These are phyloP conservation scores for Yamadazyma sp. DNA, from an alignment of 1,139 yeast genomes.

Conservation along the genomic window DNA sequence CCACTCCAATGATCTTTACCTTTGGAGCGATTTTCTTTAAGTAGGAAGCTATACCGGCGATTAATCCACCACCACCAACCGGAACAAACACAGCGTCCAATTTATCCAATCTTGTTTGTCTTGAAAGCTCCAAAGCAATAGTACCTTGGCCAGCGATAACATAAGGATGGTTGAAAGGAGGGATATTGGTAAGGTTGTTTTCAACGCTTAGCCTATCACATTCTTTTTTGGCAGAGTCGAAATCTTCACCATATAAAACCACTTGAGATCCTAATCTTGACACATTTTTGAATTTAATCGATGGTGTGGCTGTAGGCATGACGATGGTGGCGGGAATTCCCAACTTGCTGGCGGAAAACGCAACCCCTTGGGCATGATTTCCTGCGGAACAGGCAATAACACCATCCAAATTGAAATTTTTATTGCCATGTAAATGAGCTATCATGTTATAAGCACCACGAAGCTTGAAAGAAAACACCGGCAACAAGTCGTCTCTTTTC, in stretches of 20 bases:
- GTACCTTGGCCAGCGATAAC: conserved; percentile 99
- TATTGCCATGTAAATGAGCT: conserved; percentile 66
- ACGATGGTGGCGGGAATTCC: conserved; percentile 94
- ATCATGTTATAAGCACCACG: conserved; percentile 98
- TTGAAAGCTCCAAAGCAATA: conserved; percentile 84
- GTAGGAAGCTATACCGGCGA: conserved; percentile 89
- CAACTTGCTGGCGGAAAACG: conserved; percentile 80
- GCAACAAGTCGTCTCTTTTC: conserved; percentile 89
- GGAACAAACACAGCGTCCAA: conserved; percentile 88
- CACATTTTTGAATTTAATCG: conserved; percentile 89
- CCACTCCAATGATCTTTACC: conserved; percentile 92
- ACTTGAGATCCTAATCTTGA: conserved; percentile 92
- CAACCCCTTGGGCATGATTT: conserved; percentile 99
- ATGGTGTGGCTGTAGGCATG: conserved; percentile 97
- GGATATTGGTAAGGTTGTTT: conserved; percentile 81
- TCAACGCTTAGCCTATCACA: conserved; percentile 69
- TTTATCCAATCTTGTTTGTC: conserved; percentile 79
- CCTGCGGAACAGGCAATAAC: conserved; percentile 99
- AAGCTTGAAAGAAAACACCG: conserved; percentile 92
- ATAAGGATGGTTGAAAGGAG: conserved; percentile 97
- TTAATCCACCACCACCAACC: conserved; percentile 96
- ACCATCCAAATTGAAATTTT: conserved; percentile 71
- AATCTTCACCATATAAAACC: conserved; percentile 88
- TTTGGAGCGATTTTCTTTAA: conserved; percentile 97
- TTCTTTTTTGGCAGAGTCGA: conserved; percentile 88